Evolutionary conservation across 2,329 filamentous ascomycete genomes (phyloP), one percentile per base, ranked within the genome.

Genomic region (Podosphaera xanthii): DNA sequence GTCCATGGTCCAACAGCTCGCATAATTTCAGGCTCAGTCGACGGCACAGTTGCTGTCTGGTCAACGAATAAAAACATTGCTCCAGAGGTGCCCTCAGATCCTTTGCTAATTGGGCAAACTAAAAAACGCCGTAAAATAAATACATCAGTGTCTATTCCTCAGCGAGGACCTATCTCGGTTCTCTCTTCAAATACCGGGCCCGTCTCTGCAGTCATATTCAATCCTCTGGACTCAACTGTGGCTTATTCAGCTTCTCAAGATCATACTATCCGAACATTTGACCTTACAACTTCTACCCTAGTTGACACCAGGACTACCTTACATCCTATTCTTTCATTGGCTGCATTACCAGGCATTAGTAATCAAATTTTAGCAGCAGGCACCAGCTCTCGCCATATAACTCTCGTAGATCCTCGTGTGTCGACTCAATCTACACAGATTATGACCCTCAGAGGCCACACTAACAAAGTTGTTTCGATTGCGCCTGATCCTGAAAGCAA

Each of bases 211-310:
- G 86, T 84, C 44, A 77, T 88, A 55, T 97, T 98, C 74, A 87
- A 94, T 71, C 84, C 84, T 3, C 77, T 81, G 59, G 91, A 97
- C 71, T 73, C 82, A 9, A 95, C 87, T 12, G 87, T 96, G 48
- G 91, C 86, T 54, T 97, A 98, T 75, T 91, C 88, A 0, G 82
- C 83, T 31, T 94, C 89, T 22, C 86, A 87, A 73, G 94, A 98
- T 73, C 90, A 95, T 75, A 86, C 86, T 0, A 75, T 97, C 65
- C 84, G 84, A 63, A 97, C 92, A 0, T 86, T 94, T 73, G 92
- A 98, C 73, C 77, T 98, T 54, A 83, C 89, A 0, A 96, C 91
- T 0, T 77, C 80, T 59, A 75, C 76, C 35, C 79, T 87, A 61
- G 88, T 97, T 49, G 87, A 87, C 68, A 87, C 87, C 3, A 78